Evolutionary conservation across 2,329 filamentous ascomycete genomes (phyloP).

Genomic region (Fusarium liriodendri): DNA sequence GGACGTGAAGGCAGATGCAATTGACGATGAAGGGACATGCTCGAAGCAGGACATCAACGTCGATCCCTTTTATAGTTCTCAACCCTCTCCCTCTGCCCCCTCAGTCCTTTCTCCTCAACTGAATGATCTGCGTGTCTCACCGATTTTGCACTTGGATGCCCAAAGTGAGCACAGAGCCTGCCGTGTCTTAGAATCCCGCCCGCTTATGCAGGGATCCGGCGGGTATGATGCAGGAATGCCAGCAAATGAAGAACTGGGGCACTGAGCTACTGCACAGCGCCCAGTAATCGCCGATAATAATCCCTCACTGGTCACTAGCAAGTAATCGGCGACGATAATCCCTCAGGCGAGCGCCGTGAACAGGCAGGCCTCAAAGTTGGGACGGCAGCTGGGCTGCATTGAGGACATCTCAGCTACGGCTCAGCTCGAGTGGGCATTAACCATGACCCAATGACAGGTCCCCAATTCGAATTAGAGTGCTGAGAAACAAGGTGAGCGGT

Average conservation of each 20-base stretch:
- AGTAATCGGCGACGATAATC: background rate
- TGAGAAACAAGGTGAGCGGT: background rate
- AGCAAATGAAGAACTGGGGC: background rate
- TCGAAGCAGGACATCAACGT: rapidly evolving
- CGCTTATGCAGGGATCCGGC: slow-evolving; percentile 8
- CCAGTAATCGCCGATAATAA: background rate
- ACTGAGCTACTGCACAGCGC: background rate
- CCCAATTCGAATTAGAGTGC: background rate
- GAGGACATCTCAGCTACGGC: background rate
- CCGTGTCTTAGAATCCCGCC: slow-evolving; percentile 9
- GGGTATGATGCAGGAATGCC: background rate
- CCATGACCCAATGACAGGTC: background rate
- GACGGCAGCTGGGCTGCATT: background rate
- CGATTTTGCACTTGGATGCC: background rate
- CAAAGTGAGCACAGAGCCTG: slow-evolving; percentile 9
- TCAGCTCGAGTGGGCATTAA: background rate
- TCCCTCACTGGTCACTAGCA: background rate
- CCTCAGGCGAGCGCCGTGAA: background rate
- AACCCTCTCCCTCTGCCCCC: background rate
- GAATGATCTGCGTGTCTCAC: slow-evolving; percentile 11
- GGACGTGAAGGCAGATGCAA: background rate
- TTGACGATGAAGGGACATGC: background rate
- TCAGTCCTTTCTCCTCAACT: background rate
- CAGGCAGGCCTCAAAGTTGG: background rate
- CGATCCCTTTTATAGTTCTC: background rate